Evolutionary conservation across 2,329 filamentous ascomycete genomes (phyloP).

Genomic region (Pestalotiopsis sp.): DNA sequence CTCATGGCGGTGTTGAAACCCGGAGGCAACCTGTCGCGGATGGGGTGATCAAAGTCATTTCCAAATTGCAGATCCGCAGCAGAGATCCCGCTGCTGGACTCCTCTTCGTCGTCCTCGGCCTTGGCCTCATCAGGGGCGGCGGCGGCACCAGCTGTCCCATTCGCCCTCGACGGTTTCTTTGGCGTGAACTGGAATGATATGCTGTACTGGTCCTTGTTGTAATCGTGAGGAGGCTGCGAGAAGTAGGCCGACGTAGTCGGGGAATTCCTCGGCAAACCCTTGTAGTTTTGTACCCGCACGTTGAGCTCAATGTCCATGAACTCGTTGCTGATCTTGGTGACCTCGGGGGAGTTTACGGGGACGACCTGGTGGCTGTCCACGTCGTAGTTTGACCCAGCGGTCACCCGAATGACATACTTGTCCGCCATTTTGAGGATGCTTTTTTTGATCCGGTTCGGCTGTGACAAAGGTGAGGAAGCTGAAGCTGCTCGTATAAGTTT

Average conservation of each 20-base stretch:
- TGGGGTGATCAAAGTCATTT: slow-evolving; percentile 92
- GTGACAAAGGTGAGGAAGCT: not conserved
- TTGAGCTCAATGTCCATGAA: slow-evolving; percentile 70
- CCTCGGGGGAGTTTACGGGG: slow-evolving; percentile 71
- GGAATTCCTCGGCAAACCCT: slow-evolving; percentile 72
- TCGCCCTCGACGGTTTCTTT: slow-evolving; percentile 45
- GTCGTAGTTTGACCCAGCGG: slow-evolving; percentile 79
- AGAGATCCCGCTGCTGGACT: slow-evolving; percentile 52
- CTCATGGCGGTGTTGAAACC: slow-evolving; percentile 85
- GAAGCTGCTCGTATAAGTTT: not conserved
- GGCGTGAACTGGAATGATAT: slow-evolving; percentile 80
- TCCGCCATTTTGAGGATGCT: slow-evolving; percentile 53
- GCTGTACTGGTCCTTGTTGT: slow-evolving; percentile 78
- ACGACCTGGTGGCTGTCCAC: slow-evolving; percentile 71
- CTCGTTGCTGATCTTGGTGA: slow-evolving; percentile 64
- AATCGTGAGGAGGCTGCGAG: slow-evolving; percentile 65
- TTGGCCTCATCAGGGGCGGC: not conserved
- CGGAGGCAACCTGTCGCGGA: slow-evolving; percentile 82
- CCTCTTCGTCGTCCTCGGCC: slow-evolving; percentile 18
- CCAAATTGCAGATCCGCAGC: slow-evolving; percentile 84
- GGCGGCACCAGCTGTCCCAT: slow-evolving; percentile 8
- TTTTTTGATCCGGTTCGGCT: too few relatives aligned
- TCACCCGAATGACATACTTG: slow-evolving; percentile 80
- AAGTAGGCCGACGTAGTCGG: slow-evolving; percentile 80
- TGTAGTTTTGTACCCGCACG: slow-evolving; percentile 71